phyloP scores from a whole-genome alignment of 352 stramenopile species.

The Phytophthora pluvialis region DNA sequence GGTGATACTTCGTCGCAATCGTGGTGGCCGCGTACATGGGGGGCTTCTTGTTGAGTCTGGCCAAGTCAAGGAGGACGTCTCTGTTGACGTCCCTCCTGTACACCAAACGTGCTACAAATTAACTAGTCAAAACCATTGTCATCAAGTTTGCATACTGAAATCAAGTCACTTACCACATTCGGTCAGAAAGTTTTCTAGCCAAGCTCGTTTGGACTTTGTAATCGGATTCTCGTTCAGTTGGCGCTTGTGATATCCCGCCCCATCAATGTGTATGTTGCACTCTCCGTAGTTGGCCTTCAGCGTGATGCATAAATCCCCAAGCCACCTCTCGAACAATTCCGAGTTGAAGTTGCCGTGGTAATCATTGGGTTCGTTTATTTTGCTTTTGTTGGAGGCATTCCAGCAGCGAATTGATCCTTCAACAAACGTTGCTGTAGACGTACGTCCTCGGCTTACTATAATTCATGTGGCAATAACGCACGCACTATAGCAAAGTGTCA shows the following conservation, averaged over 20 bases:
- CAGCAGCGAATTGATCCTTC: slow-evolving; percentile 7
- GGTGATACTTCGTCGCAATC: background rate
- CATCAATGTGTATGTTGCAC: background rate
- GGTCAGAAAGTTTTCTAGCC: background rate
- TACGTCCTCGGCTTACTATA: background rate
- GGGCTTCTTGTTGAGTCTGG: background rate
- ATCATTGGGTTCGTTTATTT: background rate
- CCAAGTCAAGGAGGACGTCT: background rate
- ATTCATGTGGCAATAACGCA: slow-evolving; percentile 11
- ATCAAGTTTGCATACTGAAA: background rate
- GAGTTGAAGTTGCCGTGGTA: background rate
- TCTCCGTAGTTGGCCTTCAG: background rate
- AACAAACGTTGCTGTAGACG: slow-evolving; percentile 1
- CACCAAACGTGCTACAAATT: background rate
- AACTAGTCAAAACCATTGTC: background rate
- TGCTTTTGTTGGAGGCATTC: slow-evolving; percentile 3
- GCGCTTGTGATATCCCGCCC: background rate
- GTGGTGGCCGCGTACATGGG: background rate
- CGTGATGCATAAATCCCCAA: background rate
- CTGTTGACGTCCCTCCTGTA: background rate
- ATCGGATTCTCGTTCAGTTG: background rate
- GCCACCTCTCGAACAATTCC: background rate
- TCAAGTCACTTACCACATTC: background rate
- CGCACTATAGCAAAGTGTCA: slow-evolving; percentile 1
- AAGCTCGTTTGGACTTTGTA: background rate